Conservation (phyloP, 768 basidiomycete species). For the Epithele typhae region DNA sequence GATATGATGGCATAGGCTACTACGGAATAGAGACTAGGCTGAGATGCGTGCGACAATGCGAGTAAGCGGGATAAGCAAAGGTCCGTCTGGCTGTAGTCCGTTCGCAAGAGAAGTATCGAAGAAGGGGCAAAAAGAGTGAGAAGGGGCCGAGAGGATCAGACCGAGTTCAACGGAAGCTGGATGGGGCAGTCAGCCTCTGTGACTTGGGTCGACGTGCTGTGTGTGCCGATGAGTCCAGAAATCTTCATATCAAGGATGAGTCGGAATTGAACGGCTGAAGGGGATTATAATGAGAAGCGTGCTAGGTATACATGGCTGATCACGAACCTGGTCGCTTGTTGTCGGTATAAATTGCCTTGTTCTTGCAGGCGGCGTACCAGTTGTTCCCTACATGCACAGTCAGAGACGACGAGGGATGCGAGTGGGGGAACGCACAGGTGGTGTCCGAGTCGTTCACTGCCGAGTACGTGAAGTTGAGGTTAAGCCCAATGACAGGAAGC, state of each 20-base stretch:
- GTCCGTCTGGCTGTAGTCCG: conserved; percentile 16
- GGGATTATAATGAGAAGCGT: background rate
- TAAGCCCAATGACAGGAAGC: conserved; percentile 63
- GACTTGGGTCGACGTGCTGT: conserved; percentile 51
- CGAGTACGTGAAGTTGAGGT: conserved; percentile 80
- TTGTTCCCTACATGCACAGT: conserved; percentile 46
- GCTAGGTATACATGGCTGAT: background rate
- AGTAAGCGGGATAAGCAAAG: conserved; percentile 3
- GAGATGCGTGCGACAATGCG: conserved; percentile 10
- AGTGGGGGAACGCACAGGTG: conserved; percentile 85
- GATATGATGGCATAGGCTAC: conserved; percentile 17
- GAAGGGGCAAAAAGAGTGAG: background rate
- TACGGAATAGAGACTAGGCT: conserved; percentile 4
- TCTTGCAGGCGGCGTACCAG: conserved; percentile 78
- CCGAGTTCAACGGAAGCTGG: conserved; percentile 51
- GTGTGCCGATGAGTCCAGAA: conserved; percentile 55
- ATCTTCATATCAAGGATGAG: conserved; percentile 67
- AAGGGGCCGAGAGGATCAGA: conserved; percentile 27
- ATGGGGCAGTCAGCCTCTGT: conserved; percentile 65
- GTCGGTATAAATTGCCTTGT: conserved; percentile 41
- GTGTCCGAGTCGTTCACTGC: conserved; percentile 76
- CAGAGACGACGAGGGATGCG: conserved; percentile 3
- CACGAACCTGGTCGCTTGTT: conserved; percentile 60
- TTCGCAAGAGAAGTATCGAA: background rate
- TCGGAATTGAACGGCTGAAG: conserved; percentile 51